Conservation (phyloP, 1,284 basidiomycete genomes). For the Cryptococcus sp. region DNA sequence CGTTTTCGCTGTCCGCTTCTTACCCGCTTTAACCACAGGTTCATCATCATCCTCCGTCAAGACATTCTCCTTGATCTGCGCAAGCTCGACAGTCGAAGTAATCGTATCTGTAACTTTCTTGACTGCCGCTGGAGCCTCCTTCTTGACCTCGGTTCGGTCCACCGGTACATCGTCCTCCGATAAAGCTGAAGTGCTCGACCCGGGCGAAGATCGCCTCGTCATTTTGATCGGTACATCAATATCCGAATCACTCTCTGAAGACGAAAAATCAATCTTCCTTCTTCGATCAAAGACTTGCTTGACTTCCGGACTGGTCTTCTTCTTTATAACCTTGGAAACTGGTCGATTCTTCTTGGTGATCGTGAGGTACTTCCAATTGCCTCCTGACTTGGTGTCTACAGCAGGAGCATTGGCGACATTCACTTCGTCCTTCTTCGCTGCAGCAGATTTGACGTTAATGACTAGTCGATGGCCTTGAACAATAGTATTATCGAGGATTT, state of each 20-base stretch:
- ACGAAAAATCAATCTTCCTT: neutral
- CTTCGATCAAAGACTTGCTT: neutral
- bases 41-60: slow-evolving; percentile 9
- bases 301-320: neutral
- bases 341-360: slow-evolving; percentile 25
- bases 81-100: neutral
- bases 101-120: neutral
- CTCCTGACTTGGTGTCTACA: slow-evolving; percentile 9
- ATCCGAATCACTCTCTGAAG: slow-evolving; percentile 2
- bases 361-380: slow-evolving; percentile 34
- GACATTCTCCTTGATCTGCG: neutral
- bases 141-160: neutral
- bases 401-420: slow-evolving; percentile 3
- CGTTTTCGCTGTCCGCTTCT: slow-evolving; percentile 14
- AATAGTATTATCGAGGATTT: slow-evolving; percentile 33
- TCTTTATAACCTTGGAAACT: neutral
- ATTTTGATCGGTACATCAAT: neutral
- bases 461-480: slow-evolving; percentile 29
- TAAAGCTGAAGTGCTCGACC: neutral
- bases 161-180: neutral
- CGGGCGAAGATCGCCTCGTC: neutral
- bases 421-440: slow-evolving; percentile 12
- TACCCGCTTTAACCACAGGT: slow-evolving; percentile 12
- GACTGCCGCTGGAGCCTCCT: neutral
- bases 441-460: slow-evolving; percentile 19